Evolutionary conservation across 1,284 basidiomycete genomes (phyloP).

Genomic region (Apiotrichum gracile): DNA sequence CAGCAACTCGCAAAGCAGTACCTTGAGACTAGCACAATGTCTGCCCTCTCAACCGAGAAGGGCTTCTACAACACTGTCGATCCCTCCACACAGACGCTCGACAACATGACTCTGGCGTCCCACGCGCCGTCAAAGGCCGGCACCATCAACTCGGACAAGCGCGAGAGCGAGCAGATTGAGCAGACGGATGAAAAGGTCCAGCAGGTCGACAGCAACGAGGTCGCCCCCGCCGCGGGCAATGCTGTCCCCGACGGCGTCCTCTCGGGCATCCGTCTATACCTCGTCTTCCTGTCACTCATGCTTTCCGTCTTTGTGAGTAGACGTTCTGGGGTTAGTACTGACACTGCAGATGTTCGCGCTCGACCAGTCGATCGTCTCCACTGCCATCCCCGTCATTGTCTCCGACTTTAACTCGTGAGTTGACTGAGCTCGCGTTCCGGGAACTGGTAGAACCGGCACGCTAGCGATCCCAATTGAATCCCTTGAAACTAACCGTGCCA

Average conservation of each 20-base stretch:
- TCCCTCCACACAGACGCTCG: background rate
- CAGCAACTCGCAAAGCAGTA: too few relatives aligned
- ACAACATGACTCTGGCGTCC: background rate
- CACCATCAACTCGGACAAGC: background rate
- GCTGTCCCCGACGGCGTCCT: slow-evolving; percentile 21
- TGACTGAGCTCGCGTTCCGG: too few relatives aligned
- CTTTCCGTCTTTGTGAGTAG: slow-evolving; percentile 40
- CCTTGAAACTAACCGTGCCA: background rate
- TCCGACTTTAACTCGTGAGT: slow-evolving; percentile 50
- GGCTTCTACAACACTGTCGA: background rate
- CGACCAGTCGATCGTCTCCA: slow-evolving; percentile 45
- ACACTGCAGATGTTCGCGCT: slow-evolving; percentile 21
- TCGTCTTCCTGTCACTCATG: slow-evolving; percentile 38
- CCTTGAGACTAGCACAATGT: background rate
- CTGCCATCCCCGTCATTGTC: slow-evolving; percentile 49
- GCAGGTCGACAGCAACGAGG: background rate
- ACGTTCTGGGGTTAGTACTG: background rate
- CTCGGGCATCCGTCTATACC: slow-evolving; percentile 22
- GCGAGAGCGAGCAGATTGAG: background rate
- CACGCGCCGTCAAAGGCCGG: background rate
- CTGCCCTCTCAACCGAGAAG: background rate
- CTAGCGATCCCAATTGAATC: background rate
- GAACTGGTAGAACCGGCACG: too few relatives aligned
- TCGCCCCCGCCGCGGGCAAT: background rate
- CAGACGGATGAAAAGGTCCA: background rate